Evolutionary conservation across 78 protist genomes (phyloP), one percentile per base, ranked within the genome.

Genomic region (Tieghemostelium lacteum): DNA sequence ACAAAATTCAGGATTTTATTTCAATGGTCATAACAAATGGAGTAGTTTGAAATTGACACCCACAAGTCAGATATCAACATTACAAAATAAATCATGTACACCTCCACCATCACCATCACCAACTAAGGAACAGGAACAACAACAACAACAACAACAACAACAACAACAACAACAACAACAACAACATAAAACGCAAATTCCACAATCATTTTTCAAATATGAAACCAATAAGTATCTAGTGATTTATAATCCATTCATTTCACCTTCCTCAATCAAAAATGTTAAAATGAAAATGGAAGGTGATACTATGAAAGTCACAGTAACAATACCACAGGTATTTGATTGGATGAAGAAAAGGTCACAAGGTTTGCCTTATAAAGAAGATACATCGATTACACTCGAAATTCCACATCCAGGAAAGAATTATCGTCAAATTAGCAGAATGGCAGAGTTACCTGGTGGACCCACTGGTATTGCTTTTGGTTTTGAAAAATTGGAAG

Each of bases 381-480:
- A 57, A 19, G 55, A 45, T 49, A 45, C 22, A 69, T 37, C n/a
- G 12, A 39, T 69, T 28, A 69, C 37, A 69, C 3, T 69, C 24
- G 75, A 69, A 49, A 42, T 45, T 8, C 34, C 29, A 14, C 75
- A 69, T 49, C 75, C 75, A 16, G 75, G 75, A 16, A 69, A 69
- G 28, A 45, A 24, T 28, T 69, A 45, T 45, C 61, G 75, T 16
- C 75, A 55, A 45, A 55, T 60, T 24, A 39, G 75, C 24, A 69
- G 28, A 45, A 52, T 69, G 7, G 45, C 37, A 20, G 29, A 69
- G 45, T 45, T 69, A 45, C 75, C 75, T 2, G 33, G 24, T 14
- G 60, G 60, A 26, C 3, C 28, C 2, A 45, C 24, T 29, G 75
- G 75, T 26, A 29, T 69, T 45, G 75, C 40, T 45, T 69, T 69